phyloP scores from a whole-genome alignment of 2,329 filamentous ascomycete genomes.

The Ophiostoma triangulosporum region DNA sequence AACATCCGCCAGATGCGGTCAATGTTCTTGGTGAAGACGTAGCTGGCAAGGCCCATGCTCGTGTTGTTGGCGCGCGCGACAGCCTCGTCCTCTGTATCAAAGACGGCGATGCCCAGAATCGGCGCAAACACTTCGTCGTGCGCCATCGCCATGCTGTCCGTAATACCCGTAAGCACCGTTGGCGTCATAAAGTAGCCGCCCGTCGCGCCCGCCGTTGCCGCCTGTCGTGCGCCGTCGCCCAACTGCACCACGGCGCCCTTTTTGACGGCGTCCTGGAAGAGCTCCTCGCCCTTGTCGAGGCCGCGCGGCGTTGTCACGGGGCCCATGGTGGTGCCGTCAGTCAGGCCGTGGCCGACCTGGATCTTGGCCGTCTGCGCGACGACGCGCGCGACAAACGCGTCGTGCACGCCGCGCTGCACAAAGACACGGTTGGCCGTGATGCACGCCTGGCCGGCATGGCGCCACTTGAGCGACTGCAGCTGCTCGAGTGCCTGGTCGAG shows the following conservation, averaged over 20 bases:
- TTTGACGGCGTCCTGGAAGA: slow-evolving; percentile 50
- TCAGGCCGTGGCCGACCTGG: slow-evolving; percentile 47
- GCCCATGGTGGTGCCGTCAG: slow-evolving; percentile 44
- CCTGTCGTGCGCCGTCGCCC: slow-evolving; percentile 39
- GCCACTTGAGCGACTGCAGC: slow-evolving; percentile 25
- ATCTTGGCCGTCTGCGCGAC: slow-evolving; percentile 38
- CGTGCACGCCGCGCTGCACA: slow-evolving; percentile 49
- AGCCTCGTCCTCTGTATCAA: slow-evolving; percentile 44
- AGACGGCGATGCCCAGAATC: slow-evolving; percentile 39
- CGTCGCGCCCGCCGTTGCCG: slow-evolving; percentile 12
- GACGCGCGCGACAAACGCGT: slow-evolving; percentile 19
- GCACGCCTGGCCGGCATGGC: slow-evolving; percentile 50
- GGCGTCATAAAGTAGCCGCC: slow-evolving; percentile 55
- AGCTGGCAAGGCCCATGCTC: slow-evolving; percentile 42
- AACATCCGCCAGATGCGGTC: slow-evolving; percentile 44
- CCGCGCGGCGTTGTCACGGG: slow-evolving; percentile 42
- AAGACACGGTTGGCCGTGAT: slow-evolving; percentile 53
- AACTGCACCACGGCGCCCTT: slow-evolving; percentile 50
- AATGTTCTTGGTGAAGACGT: slow-evolving; percentile 26
- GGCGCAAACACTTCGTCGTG: slow-evolving; percentile 46
- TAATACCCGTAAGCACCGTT: slow-evolving; percentile 37
- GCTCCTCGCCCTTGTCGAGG: slow-evolving; percentile 41
- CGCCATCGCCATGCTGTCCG: slow-evolving; percentile 32
- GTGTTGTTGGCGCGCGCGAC: slow-evolving; percentile 41
- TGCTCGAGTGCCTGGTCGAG: slow-evolving; percentile 43